A percentile compares a stretch with the other conserved stretches of the same genome.
These are phyloP conservation scores for Neurospora crassa DNA, from an alignment of 2,329 filamentous ascomycete genomes.

Conservation along the genomic window DNA sequence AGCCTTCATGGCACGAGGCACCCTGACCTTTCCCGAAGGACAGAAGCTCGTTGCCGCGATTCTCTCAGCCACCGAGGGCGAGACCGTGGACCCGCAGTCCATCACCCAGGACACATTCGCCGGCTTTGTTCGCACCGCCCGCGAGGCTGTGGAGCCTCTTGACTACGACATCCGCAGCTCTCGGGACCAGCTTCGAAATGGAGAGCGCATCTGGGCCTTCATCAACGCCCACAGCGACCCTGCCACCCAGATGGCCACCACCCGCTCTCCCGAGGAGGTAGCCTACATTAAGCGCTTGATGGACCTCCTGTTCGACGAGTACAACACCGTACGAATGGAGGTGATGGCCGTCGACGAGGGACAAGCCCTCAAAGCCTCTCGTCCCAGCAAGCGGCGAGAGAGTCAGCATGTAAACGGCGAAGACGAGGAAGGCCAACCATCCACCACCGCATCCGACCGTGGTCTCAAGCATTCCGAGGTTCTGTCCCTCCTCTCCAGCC, in stretches of 20 bases:
- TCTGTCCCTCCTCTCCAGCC: conserved; percentile 56
- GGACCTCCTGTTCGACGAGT: conserved; percentile 83
- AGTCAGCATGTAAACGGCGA: conserved; percentile 7
- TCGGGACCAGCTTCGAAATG: conserved; percentile 54
- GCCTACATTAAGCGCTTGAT: conserved; percentile 80
- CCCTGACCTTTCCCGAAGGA: conserved; percentile 66
- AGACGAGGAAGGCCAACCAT: conserved; percentile 21
- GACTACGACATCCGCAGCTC: conserved; percentile 80
- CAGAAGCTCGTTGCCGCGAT: conserved; percentile 70
- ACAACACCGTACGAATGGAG: conserved; percentile 73
- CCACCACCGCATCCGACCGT: conserved; percentile 30
- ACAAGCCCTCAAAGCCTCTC: conserved; percentile 63
- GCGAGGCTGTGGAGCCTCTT: conserved; percentile 64
- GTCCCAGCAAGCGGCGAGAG: conserved; percentile 34
- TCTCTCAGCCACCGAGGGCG: conserved; percentile 38
- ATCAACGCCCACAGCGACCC: conserved; percentile 83
- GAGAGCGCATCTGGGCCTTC: conserved; percentile 63
- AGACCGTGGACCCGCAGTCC: conserved; percentile 44
- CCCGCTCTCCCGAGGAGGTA: conserved; percentile 72
- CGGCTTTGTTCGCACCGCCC: conserved; percentile 59
- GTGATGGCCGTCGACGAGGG: conserved; percentile 73
- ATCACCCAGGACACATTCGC: conserved; percentile 60
- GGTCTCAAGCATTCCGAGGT: conserved; percentile 70
- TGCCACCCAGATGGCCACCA: conserved; percentile 78
- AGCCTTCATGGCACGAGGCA: conserved; percentile 69